These are phyloP conservation scores for Ophiostoma triangulosporum DNA, from an alignment of 2,329 filamentous ascomycete genomes.

Conservation along the genomic window DNA sequence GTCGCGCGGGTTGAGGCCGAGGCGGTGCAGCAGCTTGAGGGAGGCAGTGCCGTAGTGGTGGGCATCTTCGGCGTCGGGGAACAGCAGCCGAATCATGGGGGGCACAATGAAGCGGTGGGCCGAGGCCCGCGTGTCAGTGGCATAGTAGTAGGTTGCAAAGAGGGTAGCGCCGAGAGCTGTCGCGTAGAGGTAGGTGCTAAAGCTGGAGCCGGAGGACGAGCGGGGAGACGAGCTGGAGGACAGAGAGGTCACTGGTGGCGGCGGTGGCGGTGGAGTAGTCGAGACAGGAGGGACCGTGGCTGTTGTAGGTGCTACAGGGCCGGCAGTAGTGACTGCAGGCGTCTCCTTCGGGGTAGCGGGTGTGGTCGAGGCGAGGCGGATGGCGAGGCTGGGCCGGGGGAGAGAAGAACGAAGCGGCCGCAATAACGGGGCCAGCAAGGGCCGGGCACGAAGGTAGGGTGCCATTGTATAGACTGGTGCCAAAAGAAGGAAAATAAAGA, in stretches of 20 bases:
- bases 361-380: background rate
- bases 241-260: background rate
- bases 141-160: constrained; percentile 48
- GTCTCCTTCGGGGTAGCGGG: background rate
- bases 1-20: constrained; percentile 72
- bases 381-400: background rate
- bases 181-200: constrained; percentile 27
- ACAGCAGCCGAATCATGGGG: constrained; percentile 49
- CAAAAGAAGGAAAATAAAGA: background rate
- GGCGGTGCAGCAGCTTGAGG: constrained; percentile 57
- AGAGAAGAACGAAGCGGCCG: background rate
- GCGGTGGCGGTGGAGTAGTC: background rate
- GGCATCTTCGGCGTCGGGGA: constrained; percentile 77
- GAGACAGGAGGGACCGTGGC: background rate
- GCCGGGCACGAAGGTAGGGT: constrained; percentile 18
- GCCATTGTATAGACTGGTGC: constrained; percentile 18
- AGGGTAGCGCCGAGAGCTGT: constrained; percentile 28
- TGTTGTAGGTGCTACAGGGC: background rate
- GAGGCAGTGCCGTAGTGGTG: constrained; percentile 64
- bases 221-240: background rate
- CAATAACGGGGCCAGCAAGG: constrained; percentile 11
- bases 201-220: constrained; percentile 13
- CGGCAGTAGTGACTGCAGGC: background rate
- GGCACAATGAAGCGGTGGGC: constrained; percentile 56
- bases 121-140: constrained; percentile 61